A percentile compares a stretch with the other conserved stretches of the same genome.
Evolutionary conservation across 495 filamentous ascomycete species (phyloP).

Genomic region (Neurospora hispaniola): DNA sequence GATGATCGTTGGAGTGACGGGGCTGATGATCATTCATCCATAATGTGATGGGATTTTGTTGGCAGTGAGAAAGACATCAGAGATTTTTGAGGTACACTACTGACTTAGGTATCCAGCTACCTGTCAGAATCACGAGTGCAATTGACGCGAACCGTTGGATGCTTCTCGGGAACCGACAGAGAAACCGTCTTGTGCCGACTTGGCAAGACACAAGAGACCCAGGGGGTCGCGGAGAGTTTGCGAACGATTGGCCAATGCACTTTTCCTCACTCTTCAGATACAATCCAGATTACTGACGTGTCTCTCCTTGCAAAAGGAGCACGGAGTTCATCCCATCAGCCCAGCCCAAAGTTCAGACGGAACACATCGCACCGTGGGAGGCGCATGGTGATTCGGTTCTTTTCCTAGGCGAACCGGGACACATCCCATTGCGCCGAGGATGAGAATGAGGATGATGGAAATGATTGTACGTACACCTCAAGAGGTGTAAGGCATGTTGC

Average conservation of each 20-base stretch:
- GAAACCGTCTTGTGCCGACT: background rate
- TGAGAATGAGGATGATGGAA: background rate
- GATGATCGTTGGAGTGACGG: background rate
- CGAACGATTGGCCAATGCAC: background rate
- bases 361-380: background rate
- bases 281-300: background rate
- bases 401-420: background rate
- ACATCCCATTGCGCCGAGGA: background rate
- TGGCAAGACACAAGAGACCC: background rate
- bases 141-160: background rate
- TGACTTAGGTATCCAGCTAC: background rate
- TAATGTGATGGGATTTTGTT: background rate
- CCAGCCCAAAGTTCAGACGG: background rate
- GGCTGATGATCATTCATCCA: background rate
- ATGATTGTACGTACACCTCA: background rate
- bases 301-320: background rate
- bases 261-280: background rate
- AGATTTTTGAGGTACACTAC: too few species aligned
- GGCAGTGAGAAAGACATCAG: background rate
- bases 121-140: background rate
- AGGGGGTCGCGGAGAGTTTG: background rate
- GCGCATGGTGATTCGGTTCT: background rate
- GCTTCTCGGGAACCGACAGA: background rate
- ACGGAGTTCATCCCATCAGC: background rate
- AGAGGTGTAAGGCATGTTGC: background rate